Percentiles rank a stretch among this genome's conserved stretches.
These are phyloP conservation scores for Vaccinium vitisidaea DNA, from an alignment of 148 eudicot genomes.

Conservation along the genomic window DNA sequence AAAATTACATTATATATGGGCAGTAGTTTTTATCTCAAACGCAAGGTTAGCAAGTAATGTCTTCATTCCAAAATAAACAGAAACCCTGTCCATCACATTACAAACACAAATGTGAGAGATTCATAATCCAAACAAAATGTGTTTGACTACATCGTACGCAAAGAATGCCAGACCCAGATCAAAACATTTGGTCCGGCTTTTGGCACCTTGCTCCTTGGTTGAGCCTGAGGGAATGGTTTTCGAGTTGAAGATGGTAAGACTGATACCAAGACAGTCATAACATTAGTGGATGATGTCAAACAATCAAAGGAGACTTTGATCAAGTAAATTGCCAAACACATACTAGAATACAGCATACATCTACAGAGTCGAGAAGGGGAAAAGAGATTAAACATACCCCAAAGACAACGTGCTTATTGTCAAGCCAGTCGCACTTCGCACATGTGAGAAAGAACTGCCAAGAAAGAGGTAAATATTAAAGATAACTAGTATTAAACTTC, in stretches of 20 bases:
- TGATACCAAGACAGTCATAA: not conserved
- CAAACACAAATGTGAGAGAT: not conserved
- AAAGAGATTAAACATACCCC: slow-evolving; percentile 55
- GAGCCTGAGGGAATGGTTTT: not conserved
- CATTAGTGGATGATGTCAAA: not conserved
- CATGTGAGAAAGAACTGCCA: slow-evolving; percentile 90
- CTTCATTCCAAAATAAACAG: not conserved
- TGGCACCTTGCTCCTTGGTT: slow-evolving; percentile 2
- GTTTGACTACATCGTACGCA: not conserved
- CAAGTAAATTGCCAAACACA: not conserved
- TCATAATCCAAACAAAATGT: not conserved
- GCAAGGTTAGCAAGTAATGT: not conserved
- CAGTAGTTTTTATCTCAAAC: not conserved
- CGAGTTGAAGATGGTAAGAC: not conserved
- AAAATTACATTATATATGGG: not conserved
- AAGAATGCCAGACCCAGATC: not conserved
- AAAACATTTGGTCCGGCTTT: not conserved
- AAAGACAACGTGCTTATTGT: slow-evolving; percentile 92
- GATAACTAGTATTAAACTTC: not conserved
- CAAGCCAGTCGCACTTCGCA: slow-evolving; percentile 97
- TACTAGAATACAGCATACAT: not conserved
- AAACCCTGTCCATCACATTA: not conserved
- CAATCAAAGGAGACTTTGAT: not conserved
- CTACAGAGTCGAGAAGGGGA: not conserved
- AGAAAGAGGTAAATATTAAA: not conserved